Conservation (phyloP, 2,329 filamentous ascomycete genomes). For the Diaporthe sp. region DNA sequence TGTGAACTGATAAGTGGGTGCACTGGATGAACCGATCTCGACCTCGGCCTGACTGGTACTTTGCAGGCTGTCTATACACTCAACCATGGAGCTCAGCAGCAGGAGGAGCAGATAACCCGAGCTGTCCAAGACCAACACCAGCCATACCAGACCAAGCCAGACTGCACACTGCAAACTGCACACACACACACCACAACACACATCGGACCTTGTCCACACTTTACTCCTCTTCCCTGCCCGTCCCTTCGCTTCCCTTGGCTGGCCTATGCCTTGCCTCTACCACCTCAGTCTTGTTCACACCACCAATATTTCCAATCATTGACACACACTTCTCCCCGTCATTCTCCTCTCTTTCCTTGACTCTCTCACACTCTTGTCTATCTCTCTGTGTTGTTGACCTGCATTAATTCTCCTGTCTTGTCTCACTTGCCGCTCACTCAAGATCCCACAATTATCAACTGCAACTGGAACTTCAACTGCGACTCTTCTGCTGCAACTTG, state of each 20-base stretch:
- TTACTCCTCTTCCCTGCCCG: background rate
- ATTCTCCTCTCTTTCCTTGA: background rate
- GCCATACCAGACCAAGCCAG: background rate
- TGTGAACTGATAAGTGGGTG: background rate
- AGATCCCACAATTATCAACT: background rate
- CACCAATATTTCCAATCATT: slow-evolving; percentile 17
- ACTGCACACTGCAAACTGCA: too few species aligned
- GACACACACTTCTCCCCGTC: background rate
- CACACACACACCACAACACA: background rate
- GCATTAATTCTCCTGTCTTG: slow-evolving; percentile 30
- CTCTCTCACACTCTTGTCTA: background rate
- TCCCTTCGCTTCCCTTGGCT: background rate
- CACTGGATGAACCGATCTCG: background rate
- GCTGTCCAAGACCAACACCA: background rate
- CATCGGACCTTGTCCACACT: background rate
- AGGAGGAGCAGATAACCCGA: slow-evolving; percentile 3
- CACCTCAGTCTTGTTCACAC: background rate
- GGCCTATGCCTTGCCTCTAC: background rate
- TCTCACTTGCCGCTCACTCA: slow-evolving; percentile 32
- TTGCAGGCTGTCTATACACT: background rate
- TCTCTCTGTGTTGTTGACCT: background rate
- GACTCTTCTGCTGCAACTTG: background rate
- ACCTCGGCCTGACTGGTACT: background rate
- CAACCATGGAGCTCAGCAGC: background rate
- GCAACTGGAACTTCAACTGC: background rate